A percentile compares a stretch with the other conserved stretches of the same genome.
Conservation (phyloP, 306 rosid species). For the Dicorynia guianensis region DNA sequence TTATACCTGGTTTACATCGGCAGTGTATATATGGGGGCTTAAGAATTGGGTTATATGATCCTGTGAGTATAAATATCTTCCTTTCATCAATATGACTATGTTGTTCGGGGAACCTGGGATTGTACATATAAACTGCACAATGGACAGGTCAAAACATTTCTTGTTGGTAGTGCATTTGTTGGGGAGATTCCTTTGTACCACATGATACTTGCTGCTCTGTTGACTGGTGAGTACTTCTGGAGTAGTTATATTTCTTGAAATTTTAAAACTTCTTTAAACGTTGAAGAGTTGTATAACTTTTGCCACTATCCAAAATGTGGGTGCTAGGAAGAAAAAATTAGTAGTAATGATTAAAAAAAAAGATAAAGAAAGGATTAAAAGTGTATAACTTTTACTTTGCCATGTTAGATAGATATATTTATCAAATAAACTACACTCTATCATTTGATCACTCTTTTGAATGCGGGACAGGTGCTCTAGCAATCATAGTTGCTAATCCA, state of each 20-base stretch:
- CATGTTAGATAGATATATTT: background rate
- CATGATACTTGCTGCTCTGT: slow-evolving; percentile 87
- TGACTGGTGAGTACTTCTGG: slow-evolving; percentile 75
- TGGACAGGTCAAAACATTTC: slow-evolving; percentile 86
- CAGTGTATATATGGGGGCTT: slow-evolving; percentile 96
- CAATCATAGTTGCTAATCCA: slow-evolving; percentile 86
- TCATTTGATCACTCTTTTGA: slow-evolving; percentile 21
- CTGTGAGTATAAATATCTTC: slow-evolving; percentile 72
- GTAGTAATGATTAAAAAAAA: background rate
- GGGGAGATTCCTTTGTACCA: slow-evolving; percentile 85
- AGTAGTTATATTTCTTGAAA: slow-evolving; percentile 1
- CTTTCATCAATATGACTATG: slow-evolving; percentile 43
- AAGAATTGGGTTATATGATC: slow-evolving; percentile 94
- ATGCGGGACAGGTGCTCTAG: slow-evolving; percentile 81
- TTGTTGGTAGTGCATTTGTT: slow-evolving; percentile 83
- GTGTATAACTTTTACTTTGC: background rate
- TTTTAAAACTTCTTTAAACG: slow-evolving; percentile 26
- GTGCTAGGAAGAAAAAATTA: background rate
- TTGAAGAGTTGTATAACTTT: background rate
- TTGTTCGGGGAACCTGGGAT: slow-evolving; percentile 44
- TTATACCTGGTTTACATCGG: slow-evolving; percentile 94
- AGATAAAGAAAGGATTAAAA: background rate
- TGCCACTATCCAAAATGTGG: background rate
- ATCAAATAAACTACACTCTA: slow-evolving; percentile 12
- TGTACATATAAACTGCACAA: slow-evolving; percentile 53